Conservation (phyloP, 352 stramenopile species). For the Thraustotheca clavata region DNA sequence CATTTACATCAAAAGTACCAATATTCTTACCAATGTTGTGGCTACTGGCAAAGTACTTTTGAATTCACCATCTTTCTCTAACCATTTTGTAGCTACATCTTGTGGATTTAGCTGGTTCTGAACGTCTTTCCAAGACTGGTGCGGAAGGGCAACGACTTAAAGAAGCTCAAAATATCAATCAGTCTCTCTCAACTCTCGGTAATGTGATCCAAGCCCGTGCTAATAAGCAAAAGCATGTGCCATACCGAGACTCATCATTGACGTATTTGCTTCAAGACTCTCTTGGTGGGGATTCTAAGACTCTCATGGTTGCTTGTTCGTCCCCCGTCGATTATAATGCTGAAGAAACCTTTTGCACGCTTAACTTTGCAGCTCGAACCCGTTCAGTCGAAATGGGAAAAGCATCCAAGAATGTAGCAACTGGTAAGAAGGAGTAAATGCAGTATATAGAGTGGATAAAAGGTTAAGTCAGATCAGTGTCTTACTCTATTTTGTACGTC, state of each 20-base stretch:
- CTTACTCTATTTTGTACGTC: conserved; percentile 7
- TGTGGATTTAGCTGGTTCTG: conserved; percentile 85
- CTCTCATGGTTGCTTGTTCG: conserved; percentile 88
- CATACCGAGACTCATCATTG: conserved; percentile 92
- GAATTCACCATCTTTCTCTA: neutral
- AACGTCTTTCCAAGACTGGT: conserved; percentile 85
- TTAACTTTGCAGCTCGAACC: conserved; percentile 86
- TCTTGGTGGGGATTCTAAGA: conserved; percentile 87
- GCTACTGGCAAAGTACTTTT: conserved; percentile 44
- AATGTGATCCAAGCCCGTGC: conserved; percentile 93
- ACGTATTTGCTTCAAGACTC: conserved; percentile 92
- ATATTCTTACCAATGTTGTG: conserved; percentile 64
- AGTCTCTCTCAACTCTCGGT: conserved; percentile 91
- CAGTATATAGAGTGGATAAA: conserved; percentile 20
- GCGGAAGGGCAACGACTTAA: conserved; percentile 81
- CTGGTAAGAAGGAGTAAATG: conserved; percentile 8
- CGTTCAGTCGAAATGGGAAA: conserved; percentile 87
- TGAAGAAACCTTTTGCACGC: conserved; percentile 88
- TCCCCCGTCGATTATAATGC: conserved; percentile 88
- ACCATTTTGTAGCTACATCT: conserved; percentile 48
- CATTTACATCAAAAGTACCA: conserved; percentile 73
- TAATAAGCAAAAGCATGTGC: conserved; percentile 87
- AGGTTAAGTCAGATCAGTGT: neutral
- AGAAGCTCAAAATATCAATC: conserved; percentile 92
- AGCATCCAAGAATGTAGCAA: conserved; percentile 72